These are phyloP conservation scores for Leccinum huronense DNA, from an alignment of 1,284 basidiomycete species.

Conservation along the genomic window DNA sequence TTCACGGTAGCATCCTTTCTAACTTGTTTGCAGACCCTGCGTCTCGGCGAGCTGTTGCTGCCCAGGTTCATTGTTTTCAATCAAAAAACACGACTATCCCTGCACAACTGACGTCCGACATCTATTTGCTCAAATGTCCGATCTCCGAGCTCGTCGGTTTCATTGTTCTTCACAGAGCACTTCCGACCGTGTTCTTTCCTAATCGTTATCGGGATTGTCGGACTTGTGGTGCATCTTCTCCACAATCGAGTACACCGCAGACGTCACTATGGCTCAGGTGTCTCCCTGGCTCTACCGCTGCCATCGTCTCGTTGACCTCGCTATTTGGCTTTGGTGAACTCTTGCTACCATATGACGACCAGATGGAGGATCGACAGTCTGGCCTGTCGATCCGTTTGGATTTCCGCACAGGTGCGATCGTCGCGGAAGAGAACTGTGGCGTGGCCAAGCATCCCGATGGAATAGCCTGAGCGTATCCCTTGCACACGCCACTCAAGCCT, in stretches of 20 bases:
- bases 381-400: conserved; percentile 59
- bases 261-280: conserved; percentile 47
- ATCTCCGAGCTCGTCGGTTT: conserved; percentile 7
- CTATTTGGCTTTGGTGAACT: conserved; percentile 62
- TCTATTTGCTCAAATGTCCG: conserved; percentile 35
- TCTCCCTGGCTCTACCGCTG: conserved; percentile 59
- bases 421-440: conserved; percentile 41
- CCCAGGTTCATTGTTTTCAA: conserved; percentile 57
- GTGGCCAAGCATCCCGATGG: conserved; percentile 14
- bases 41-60: conserved; percentile 48
- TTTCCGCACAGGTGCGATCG: conserved; percentile 56
- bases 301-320: conserved; percentile 53
- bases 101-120: conserved; percentile 40
- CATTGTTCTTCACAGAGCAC: conserved; percentile 38
- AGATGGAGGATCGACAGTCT: conserved; percentile 48
- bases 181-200: conserved; percentile 54
- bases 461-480: conserved; percentile 6
- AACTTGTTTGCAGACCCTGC: conserved; percentile 43
- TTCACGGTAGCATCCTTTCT: background rate
- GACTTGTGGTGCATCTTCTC: conserved; percentile 45
- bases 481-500: conserved; percentile 6
- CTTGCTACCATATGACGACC: conserved; percentile 57
- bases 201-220: conserved; percentile 46
- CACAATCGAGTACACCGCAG: conserved; percentile 47
- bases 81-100: conserved; percentile 36